These are phyloP conservation scores for Colletotrichum orbiculare DNA, from an alignment of 2,329 filamentous ascomycete species.

Conservation along the genomic window DNA sequence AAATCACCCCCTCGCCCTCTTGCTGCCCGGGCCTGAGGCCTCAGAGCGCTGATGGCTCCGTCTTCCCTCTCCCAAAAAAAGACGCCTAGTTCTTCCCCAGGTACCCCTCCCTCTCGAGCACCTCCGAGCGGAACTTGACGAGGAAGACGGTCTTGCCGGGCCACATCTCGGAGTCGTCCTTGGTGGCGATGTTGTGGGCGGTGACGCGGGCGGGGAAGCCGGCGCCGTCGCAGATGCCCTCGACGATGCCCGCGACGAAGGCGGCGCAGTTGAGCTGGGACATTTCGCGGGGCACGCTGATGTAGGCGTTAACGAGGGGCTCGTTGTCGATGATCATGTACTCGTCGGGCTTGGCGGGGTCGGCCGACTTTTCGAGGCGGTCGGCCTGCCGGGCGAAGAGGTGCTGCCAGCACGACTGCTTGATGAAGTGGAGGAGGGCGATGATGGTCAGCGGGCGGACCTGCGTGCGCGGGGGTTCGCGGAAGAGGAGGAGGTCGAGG, in stretches of 20 bases:
- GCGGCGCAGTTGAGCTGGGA: constrained; percentile 96
- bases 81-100: constrained; percentile 66
- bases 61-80: background rate
- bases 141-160: constrained; percentile 96
- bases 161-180: constrained; percentile 83
- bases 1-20: too few species aligned
- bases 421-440: constrained; percentile 93
- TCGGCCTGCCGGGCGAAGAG: constrained; percentile 93
- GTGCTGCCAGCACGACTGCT: constrained; percentile 90
- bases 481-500: constrained; percentile 93
- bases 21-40: too few species aligned
- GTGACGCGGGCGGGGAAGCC: constrained; percentile 90
- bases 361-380: constrained; percentile 87
- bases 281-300: constrained; percentile 95
- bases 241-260: constrained; percentile 93
- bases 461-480: constrained; percentile 76
- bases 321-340: constrained; percentile 99
- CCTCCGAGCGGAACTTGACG: constrained; percentile 90
- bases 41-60: constrained; percentile 1
- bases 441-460: constrained; percentile 89
- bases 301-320: constrained; percentile 92
- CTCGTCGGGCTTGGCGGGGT: constrained; percentile 86
- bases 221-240: constrained; percentile 94
- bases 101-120: constrained; percentile 90
- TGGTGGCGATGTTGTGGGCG: constrained; percentile 79